phyloP scores from a whole-genome alignment of 257 asterid species.

The Capsicum rhomboideum region DNA sequence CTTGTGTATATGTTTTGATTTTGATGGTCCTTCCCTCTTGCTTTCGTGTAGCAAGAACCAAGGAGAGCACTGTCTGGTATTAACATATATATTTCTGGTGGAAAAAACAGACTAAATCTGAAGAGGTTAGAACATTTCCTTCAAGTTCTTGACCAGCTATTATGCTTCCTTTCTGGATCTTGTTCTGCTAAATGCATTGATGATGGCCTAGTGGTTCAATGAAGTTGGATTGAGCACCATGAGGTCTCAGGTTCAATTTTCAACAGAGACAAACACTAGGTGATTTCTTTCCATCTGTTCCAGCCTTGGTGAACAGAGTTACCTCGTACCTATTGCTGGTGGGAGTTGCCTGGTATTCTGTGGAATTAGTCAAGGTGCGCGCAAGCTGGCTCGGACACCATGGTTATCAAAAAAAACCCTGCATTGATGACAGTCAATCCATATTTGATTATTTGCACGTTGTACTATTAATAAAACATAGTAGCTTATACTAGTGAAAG shows the following conservation, averaged over 20 bases:
- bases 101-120: background rate
- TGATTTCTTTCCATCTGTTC: too few relatives aligned
- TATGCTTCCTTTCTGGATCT: background rate
- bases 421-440: background rate
- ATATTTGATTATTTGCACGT: background rate
- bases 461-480: background rate
- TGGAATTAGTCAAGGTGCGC: too few relatives aligned
- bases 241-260: too few relatives aligned
- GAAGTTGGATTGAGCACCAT: too few relatives aligned
- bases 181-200: background rate
- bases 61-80: background rate
- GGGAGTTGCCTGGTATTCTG: too few relatives aligned
- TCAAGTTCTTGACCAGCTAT: background rate
- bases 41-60: background rate
- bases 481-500: background rate
- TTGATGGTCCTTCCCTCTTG: background rate
- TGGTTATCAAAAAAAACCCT: too few relatives aligned
- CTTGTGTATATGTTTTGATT: background rate
- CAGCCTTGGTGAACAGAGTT: too few relatives aligned
- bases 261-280: too few relatives aligned
- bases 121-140: background rate
- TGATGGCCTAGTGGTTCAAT: too few relatives aligned
- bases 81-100: background rate
- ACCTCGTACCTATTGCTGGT: too few relatives aligned
- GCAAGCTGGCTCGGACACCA: too few relatives aligned